Base-by-base conservation (phyloP, 192 early-diverging fungal genomes). In the Coemansia biformis region DNA sequence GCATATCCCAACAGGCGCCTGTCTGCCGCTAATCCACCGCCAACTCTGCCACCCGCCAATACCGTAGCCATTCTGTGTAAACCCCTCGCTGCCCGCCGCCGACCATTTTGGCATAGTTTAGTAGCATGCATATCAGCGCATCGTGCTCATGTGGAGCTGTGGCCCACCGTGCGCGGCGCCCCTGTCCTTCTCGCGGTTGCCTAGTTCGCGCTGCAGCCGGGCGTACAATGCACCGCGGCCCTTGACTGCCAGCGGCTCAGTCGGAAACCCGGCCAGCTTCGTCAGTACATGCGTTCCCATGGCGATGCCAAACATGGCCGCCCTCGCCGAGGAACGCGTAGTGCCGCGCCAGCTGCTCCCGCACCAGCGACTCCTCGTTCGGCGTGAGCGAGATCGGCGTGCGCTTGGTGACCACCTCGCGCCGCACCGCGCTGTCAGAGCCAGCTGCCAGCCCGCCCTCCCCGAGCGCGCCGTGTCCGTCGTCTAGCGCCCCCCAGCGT, bases 211-310 rank as follows among this genome's bases (percentile, higher is more conserved):
- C 57, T 89, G 81, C 38, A 95, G 37, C 12, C 88, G 73, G 5
- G 58, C 44, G 46, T 93, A 92, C 6, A 87, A 75, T 19, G 81
- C 78, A 18, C 88, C 80, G 16, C 91, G 84, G 24, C 78, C 62
- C 44, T 90, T 90, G 64, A 86, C 77, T 0, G 85, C 69, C 22
- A 90, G 59, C 1, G 88, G 88, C 33, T 88, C 82, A 1, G 82
- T 79, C 11, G 81, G 81, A 57, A 79, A 84, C 9, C 60, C 67
- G 6, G 82, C 78, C 41, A 88, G 65, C 47, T 67, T 72, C 14
- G 81, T 79, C 32, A 91, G 77, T 5, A 93, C 87, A 59, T 92
- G 84, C 0, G 90, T 87, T 10, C 89, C 93, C 78, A 96, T 86
- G 9, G 87, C 77, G 59, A 86, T 89, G 33, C 93, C 96, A 76